Evolutionary conservation across 2,329 filamentous ascomycete species (phyloP), one percentile per base, ranked within the genome.

Genomic region (Xylaria digitata): DNA sequence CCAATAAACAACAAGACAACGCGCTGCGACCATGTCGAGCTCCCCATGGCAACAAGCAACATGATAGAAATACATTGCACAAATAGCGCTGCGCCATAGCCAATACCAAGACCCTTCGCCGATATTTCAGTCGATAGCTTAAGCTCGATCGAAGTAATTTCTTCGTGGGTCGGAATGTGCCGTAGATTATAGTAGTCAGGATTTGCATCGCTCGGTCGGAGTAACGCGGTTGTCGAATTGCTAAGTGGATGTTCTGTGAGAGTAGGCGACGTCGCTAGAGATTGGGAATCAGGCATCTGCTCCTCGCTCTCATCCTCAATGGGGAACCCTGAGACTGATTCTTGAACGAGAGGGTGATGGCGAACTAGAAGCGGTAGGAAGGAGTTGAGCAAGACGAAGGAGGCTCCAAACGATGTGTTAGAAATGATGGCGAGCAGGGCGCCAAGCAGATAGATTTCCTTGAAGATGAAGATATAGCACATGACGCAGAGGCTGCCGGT

Each of bases 371-470:
- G 83, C 0, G 96, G 96, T 49, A 99, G 83, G 75, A 97, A 99
- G 0, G 94, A 97, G 80, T 99, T 99, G 52, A 99, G 83, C 13
- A 99, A 85, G 2, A 99, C 96, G 78, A 97, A 98, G 0, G 94
- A 97, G 17, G 94, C 94, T 23, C 96, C 96, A 76, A 97, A 97
- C 50, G 93, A 95, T 1, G 93, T 96, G 78, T 98, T 98, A 42
- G 94, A 92, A 56, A 98, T 83, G 70, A 98, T 93, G 34, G 96
- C 94, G 66, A 97, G 85, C 2, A 98, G 71, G 3, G 92, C 92
- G 50, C 92, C 95, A 11, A 98, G 79, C 2, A 97, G 76, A 76
- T 97, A 98, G 9, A 93, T 83, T 50, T 87, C 85, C 32, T 93
- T 90, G 46, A 87, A 86, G 60, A 97, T 85, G 30, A 91, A 90